Evolutionary conservation across 139 green algal genomes (phyloP).

Genomic region (Raphidocelis subcapitata): DNA sequence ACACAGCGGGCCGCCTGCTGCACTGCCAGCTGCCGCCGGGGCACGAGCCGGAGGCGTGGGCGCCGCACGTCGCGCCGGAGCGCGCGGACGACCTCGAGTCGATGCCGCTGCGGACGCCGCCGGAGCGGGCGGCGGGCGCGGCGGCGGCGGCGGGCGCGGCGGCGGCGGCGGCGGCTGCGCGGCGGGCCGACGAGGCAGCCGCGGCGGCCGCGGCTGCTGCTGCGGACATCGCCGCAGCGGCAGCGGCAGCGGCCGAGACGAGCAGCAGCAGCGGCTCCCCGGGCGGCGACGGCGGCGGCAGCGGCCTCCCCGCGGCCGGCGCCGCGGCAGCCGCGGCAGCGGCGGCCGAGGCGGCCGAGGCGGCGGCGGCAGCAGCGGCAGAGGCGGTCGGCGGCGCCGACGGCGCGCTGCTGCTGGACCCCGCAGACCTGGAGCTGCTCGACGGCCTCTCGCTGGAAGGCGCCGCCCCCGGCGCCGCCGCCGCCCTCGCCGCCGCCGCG

Average conservation of each 20-base stretch:
- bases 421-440: constrained; percentile 56
- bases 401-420: constrained; percentile 24
- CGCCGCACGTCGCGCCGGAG: background rate
- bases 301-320: background rate
- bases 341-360: background rate
- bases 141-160: constrained; percentile 7
- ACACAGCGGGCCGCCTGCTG: constrained; percentile 85
- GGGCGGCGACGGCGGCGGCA: constrained; percentile 7
- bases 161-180: background rate
- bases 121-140: background rate
- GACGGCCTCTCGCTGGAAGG: constrained; percentile 16
- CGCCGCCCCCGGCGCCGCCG: background rate
- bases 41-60: background rate
- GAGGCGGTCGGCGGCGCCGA: background rate
- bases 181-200: background rate
- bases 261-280: background rate
- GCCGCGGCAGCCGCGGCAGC: background rate
- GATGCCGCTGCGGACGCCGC: too few species aligned
- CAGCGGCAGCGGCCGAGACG: background rate
- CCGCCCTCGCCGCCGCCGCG: background rate
- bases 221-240: background rate
- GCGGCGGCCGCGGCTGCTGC: background rate
- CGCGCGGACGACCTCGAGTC: background rate
- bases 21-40: constrained; percentile 79
- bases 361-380: constrained; percentile 6